Conservation (phyloP, 164 flowering plant species). For the Piper betle region DNA sequence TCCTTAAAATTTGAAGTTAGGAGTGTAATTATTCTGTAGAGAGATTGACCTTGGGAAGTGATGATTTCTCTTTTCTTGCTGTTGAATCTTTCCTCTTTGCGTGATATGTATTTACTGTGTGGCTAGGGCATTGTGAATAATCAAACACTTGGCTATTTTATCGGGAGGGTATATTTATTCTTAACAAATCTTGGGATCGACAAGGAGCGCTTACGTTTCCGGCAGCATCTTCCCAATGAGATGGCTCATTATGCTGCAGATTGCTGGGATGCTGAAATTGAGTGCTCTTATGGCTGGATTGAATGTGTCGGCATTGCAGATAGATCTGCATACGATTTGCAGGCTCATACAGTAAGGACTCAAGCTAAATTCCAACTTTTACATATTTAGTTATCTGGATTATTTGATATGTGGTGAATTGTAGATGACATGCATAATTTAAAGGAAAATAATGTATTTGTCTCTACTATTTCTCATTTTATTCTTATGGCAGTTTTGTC, state of each 20-base stretch:
- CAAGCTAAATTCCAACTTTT: too few relatives aligned
- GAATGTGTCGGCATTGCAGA: conserved; percentile 99
- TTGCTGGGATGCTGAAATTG: conserved; percentile 99
- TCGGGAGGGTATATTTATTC: conserved; percentile 88
- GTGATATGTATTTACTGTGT: not conserved
- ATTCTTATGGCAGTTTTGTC: not conserved
- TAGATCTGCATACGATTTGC: conserved; percentile 88
- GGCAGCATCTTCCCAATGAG: conserved; percentile 95
- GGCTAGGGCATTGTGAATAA: conserved; percentile 83
- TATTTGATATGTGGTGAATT: too few relatives aligned
- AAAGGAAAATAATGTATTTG: too few relatives aligned
- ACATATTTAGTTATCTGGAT: too few relatives aligned
- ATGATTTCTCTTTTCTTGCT: not conserved
- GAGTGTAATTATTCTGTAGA: too few relatives aligned
- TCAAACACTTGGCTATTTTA: conserved; percentile 85
- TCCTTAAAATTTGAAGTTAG: too few relatives aligned
- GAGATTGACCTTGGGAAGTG: not conserved
- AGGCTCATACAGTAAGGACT: conserved; percentile 71
- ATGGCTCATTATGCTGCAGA: conserved; percentile 99
- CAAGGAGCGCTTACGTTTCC: conserved; percentile 69
- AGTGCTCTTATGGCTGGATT: conserved; percentile 95
- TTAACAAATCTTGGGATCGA: conserved; percentile 77
- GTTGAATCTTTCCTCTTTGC: not conserved
- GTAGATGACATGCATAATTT: too few relatives aligned
- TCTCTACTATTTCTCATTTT: not conserved